phyloP scores from a whole-genome alignment of 306 rosid genomes.

The Quercus cerris region DNA sequence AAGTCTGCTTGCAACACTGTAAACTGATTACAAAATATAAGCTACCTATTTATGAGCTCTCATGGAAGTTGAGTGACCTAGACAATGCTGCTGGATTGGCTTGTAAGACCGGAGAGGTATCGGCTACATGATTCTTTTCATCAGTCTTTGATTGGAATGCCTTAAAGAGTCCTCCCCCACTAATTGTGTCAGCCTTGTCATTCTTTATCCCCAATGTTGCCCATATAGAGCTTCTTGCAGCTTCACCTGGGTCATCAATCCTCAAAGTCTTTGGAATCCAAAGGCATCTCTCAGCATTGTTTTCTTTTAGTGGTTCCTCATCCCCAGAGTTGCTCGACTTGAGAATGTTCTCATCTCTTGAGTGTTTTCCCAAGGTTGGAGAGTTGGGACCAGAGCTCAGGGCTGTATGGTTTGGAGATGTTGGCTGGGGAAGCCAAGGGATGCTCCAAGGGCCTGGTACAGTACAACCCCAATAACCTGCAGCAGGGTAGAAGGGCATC shows the following conservation, averaged over 20 bases:
- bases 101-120: constrained; percentile 52
- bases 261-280: constrained; percentile 68
- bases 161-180: constrained; percentile 49
- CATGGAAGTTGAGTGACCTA: constrained; percentile 65
- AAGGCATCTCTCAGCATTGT: constrained; percentile 32
- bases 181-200: constrained; percentile 44
- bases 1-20: constrained; percentile 2
- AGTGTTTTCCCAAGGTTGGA: constrained; percentile 62
- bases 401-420: constrained; percentile 28
- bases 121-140: constrained; percentile 33
- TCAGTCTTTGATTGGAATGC: constrained; percentile 50
- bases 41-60: constrained; percentile 45
- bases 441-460: constrained; percentile 52
- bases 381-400: constrained; percentile 38
- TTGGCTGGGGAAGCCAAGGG: constrained; percentile 40
- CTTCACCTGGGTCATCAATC: constrained; percentile 67
- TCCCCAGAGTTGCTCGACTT: constrained; percentile 22
- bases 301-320: constrained; percentile 34
- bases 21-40: constrained; percentile 12
- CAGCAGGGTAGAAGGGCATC: constrained; percentile 45
- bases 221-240: constrained; percentile 72
- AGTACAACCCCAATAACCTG: constrained; percentile 58
- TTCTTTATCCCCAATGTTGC: constrained; percentile 66
- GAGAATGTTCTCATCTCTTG: constrained; percentile 50
- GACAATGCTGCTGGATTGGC: constrained; percentile 86